Evolutionary conservation across 345 rosid genomes (phyloP).

Genomic region (Combretum micranthum): DNA sequence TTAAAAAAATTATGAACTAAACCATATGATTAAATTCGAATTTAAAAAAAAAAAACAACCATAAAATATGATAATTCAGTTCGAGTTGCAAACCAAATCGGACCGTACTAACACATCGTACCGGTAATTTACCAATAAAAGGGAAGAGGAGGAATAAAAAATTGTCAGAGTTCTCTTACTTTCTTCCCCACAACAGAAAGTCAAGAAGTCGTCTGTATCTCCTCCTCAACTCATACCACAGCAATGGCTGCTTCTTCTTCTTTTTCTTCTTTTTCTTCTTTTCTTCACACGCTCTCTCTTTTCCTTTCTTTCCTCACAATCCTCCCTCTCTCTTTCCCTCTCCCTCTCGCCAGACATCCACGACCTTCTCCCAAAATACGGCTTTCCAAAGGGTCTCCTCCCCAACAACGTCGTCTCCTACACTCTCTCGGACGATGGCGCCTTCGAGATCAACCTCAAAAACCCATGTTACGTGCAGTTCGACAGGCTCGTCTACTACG

Average conservation of each 20-base stretch:
- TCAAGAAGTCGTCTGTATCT: too few relatives aligned
- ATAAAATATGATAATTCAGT: too few relatives aligned
- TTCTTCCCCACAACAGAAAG: background rate
- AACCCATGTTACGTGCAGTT: constrained; percentile 51
- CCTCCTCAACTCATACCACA: constrained; percentile 10
- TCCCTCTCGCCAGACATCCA: constrained; percentile 34
- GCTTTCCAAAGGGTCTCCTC: constrained; percentile 65
- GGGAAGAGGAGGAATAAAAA: too few relatives aligned
- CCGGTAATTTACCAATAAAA: too few relatives aligned
- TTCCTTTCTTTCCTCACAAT: constrained; percentile 8
- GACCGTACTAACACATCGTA: too few relatives aligned
- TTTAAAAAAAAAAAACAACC: too few relatives aligned
- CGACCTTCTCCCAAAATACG: constrained; percentile 57
- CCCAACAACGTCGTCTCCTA: constrained; percentile 56
- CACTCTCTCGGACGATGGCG: constrained; percentile 42
- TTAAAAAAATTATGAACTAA: too few relatives aligned
- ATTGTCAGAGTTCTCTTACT: too few relatives aligned
- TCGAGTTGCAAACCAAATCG: too few relatives aligned
- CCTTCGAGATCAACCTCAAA: constrained; percentile 37
- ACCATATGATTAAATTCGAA: too few relatives aligned
- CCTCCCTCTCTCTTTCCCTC: constrained; percentile 16
- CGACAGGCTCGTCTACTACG: constrained; percentile 49
- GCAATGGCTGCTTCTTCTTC: constrained; percentile 4
- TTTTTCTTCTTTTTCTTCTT: constrained; percentile 13
- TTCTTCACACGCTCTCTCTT: background rate